Conservation (phyloP, 75 land plant genomes). For the Picea glauca region DNA sequence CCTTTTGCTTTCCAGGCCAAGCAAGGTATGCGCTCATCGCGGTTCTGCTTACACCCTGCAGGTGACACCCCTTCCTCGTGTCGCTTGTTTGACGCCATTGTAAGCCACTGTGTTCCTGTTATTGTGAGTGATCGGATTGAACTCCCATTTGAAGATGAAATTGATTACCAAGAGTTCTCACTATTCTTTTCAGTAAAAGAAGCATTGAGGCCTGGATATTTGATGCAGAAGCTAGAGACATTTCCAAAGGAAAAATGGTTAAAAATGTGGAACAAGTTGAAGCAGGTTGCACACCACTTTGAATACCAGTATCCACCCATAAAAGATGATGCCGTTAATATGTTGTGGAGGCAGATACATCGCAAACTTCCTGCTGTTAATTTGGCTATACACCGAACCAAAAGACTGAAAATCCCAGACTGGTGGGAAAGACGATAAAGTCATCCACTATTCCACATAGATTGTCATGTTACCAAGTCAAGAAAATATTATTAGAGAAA, state of each 20-base stretch:
- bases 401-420: slow-evolving; percentile 72
- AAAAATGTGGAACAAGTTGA: slow-evolving; percentile 83
- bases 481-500: neutral
- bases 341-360: slow-evolving; percentile 85
- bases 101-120: slow-evolving; percentile 98
- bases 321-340: slow-evolving; percentile 80
- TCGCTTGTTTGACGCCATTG: slow-evolving; percentile 95
- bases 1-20: slow-evolving; percentile 46
- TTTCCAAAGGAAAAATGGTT: slow-evolving; percentile 71
- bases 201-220: slow-evolving; percentile 56
- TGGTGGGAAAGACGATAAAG: slow-evolving; percentile 56
- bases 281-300: slow-evolving; percentile 64
- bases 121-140: slow-evolving; percentile 93
- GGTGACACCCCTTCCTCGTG: slow-evolving; percentile 98
- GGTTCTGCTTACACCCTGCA: slow-evolving; percentile 89
- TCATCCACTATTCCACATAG: neutral
- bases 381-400: slow-evolving; percentile 57
- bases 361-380: slow-evolving; percentile 68
- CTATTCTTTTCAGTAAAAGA: slow-evolving; percentile 80
- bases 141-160: slow-evolving; percentile 87
- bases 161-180: slow-evolving; percentile 74
- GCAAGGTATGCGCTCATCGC: slow-evolving; percentile 87
- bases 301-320: slow-evolving; percentile 82
- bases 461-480: neutral
- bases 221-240: slow-evolving; percentile 43